phyloP scores from a whole-genome alignment of 495 filamentous ascomycete species.

The Aspergillus avenaceus region DNA sequence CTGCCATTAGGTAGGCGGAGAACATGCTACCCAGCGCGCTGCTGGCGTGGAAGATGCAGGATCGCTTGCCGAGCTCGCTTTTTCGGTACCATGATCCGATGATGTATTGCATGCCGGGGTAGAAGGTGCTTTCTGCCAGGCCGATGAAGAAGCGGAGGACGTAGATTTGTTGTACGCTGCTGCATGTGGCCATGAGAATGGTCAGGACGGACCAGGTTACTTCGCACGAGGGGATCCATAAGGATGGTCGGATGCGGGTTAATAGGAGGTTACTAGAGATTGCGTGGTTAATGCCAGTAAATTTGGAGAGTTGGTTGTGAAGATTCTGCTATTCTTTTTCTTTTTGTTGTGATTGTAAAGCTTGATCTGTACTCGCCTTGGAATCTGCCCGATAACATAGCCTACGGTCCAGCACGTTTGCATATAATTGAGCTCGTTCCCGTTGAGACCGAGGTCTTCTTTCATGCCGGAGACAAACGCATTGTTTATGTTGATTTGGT shows the following conservation, averaged over 20 bases:
- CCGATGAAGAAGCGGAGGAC: slow-evolving; percentile 15
- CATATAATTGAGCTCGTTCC: slow-evolving; percentile 36
- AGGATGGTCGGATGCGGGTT: slow-evolving; percentile 9
- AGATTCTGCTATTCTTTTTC: too few relatives aligned
- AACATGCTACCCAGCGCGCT: slow-evolving; percentile 14
- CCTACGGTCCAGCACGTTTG: slow-evolving; percentile 15
- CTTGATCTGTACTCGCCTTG: too few relatives aligned
- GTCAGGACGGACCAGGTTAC: slow-evolving; percentile 15
- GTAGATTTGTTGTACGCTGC: slow-evolving; percentile 8
- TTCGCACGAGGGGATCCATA: slow-evolving; percentile 10
- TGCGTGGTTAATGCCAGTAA: too few relatives aligned
- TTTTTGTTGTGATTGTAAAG: too few relatives aligned
- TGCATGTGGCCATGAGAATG: slow-evolving; percentile 12
- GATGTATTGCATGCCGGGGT: slow-evolving; percentile 11
- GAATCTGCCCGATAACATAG: slow-evolving; percentile 5
- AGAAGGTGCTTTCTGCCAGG: slow-evolving; percentile 9
- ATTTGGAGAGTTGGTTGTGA: too few relatives aligned
- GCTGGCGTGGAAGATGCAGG: slow-evolving; percentile 11
- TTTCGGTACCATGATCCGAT: slow-evolving; percentile 19
- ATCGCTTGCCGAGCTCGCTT: slow-evolving; percentile 15
- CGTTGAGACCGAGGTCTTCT: slow-evolving; percentile 50
- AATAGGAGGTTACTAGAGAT: slow-evolving; percentile 9
- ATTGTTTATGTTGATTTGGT: slow-evolving; percentile 37
- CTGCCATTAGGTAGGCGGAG: slow-evolving; percentile 13
- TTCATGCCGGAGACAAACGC: slow-evolving; percentile 63